Evolutionary conservation across 257 asterid species (phyloP).

Genomic region (Fraxinus americana): DNA sequence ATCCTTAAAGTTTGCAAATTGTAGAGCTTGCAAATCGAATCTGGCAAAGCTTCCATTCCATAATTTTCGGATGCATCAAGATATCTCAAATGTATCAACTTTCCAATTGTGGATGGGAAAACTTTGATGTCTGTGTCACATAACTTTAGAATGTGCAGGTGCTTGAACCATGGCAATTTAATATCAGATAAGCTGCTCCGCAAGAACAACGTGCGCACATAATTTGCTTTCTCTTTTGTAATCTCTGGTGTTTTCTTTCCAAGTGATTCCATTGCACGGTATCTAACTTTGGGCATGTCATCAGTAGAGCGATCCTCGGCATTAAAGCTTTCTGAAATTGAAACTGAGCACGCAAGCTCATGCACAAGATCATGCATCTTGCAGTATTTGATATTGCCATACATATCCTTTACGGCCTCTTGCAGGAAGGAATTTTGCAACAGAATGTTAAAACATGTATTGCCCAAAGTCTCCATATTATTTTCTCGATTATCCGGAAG

Average conservation of each 20-base stretch:
- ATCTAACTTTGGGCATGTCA: constrained; percentile 1
- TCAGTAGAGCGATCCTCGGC: constrained; percentile 3
- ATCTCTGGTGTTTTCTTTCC: background rate
- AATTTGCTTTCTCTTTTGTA: background rate
- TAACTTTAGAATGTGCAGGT: constrained; percentile 9
- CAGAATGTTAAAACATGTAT: constrained; percentile 3
- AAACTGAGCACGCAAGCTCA: constrained; percentile 27
- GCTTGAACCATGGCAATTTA: background rate
- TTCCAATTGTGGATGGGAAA: constrained; percentile 9
- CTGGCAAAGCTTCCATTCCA: background rate
- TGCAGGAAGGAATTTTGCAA: background rate
- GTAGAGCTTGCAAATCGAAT: constrained; percentile 21
- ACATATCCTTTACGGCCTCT: constrained; percentile 13
- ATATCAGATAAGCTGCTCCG: background rate
- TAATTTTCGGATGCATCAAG: constrained; percentile 2
- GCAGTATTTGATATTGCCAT: constrained; percentile 10
- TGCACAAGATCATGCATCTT: constrained; percentile 33
- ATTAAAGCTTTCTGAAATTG: constrained; percentile 1
- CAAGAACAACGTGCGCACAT: constrained; percentile 18
- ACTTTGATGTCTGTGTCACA: background rate
- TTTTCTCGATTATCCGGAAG: background rate
- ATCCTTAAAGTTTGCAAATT: constrained; percentile 6
- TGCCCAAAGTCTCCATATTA: constrained; percentile 19
- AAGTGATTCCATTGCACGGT: background rate
- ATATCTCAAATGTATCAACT: constrained; percentile 22